These are phyloP conservation scores for Aphanoascus verrucosus DNA, from an alignment of 2,329 filamentous ascomycete species.

Conservation along the genomic window DNA sequence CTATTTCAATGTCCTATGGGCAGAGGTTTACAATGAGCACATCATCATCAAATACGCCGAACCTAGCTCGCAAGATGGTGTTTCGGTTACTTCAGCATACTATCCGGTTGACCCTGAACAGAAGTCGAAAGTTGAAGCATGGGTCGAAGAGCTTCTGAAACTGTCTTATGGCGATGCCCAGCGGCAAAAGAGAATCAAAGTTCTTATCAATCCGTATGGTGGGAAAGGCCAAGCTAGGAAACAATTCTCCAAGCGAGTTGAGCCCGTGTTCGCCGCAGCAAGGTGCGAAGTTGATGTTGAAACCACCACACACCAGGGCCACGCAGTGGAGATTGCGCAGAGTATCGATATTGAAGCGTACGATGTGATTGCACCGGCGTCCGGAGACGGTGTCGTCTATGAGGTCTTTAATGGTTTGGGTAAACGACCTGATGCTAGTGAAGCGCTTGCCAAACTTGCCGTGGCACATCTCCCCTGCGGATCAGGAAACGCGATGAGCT, in stretches of 20 bases:
- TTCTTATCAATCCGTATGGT: slow-evolving; percentile 83
- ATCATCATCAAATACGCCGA: slow-evolving; percentile 65
- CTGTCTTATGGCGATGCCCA: slow-evolving; percentile 60
- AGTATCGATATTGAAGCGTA: slow-evolving; percentile 66
- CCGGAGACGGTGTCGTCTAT: slow-evolving; percentile 81
- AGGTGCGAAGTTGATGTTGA: slow-evolving; percentile 65
- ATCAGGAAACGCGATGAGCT: slow-evolving; percentile 85
- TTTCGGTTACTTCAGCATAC: slow-evolving; percentile 51
- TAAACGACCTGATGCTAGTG: slow-evolving; percentile 60
- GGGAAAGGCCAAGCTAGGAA: slow-evolving; percentile 67
- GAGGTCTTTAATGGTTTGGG: slow-evolving; percentile 92
- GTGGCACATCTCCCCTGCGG: slow-evolving; percentile 84
- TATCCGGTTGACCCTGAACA: slow-evolving; percentile 49
- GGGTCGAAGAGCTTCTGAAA: slow-evolving; percentile 55
- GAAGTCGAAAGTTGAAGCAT: slow-evolving; percentile 44
- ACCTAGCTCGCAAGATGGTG: slow-evolving; percentile 46
- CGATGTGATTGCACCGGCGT: slow-evolving; percentile 80
- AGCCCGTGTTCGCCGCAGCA: slow-evolving; percentile 74
- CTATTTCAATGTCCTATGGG: slow-evolving; percentile 78
- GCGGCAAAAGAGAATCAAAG: slow-evolving; percentile 65
- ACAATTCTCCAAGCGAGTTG: slow-evolving; percentile 63
- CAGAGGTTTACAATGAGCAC: slow-evolving; percentile 49
- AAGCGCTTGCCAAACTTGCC: slow-evolving; percentile 64
- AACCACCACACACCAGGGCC: slow-evolving; percentile 58
- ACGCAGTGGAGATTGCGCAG: slow-evolving; percentile 67